Evolutionary conservation across 305 asterid genomes (phyloP), one percentile per base, ranked within the genome.

Genomic region (Stenogyne calaminthoides): DNA sequence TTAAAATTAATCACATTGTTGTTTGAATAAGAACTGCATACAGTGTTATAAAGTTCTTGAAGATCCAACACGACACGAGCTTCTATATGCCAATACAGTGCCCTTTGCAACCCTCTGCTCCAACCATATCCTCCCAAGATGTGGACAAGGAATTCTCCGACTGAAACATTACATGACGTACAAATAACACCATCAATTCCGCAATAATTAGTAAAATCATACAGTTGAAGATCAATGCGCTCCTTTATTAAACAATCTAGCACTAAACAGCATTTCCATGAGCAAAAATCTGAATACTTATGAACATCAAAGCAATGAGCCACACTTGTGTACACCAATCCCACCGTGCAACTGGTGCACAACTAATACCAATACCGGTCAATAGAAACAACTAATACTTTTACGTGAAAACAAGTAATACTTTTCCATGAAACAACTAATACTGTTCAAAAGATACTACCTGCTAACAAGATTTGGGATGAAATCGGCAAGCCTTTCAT

Each of bases 91-190:
- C 98, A 93, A 87, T 89, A 93, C 12, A 93, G 80, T 8, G 97
- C 95, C 85, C 91, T 87, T 69, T 91, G 98, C 83, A 91, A 64
- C 66, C 98, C 98, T 85, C 96, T 93, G 98, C 88, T 93, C 96
- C 88, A 93, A 82, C 98, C 98, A 93, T 86, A 91, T 89, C 78
- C 98, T 80, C 64, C 96, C 98, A 0, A 91, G 95, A 80, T 83
- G 86, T 16, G 98, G 96, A 80, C 98, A 91, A 60, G 97, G 96
- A 68, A 93, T 91, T 77, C 90, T 88, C 79, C 88, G 83, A 80
- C 98, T 93, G 84, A 64, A 70, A 70, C 74, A 79, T 20, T 47
- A 67, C 25, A 37, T 11, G 62, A 20, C 49, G 63, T 32, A 46
- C 57, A 57, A 68, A 22, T n/a, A 14, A 54, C 36, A 60, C 42